Evolutionary conservation across 768 basidiomycete species (phyloP).

Genomic region (Auriculariales sp.): DNA sequence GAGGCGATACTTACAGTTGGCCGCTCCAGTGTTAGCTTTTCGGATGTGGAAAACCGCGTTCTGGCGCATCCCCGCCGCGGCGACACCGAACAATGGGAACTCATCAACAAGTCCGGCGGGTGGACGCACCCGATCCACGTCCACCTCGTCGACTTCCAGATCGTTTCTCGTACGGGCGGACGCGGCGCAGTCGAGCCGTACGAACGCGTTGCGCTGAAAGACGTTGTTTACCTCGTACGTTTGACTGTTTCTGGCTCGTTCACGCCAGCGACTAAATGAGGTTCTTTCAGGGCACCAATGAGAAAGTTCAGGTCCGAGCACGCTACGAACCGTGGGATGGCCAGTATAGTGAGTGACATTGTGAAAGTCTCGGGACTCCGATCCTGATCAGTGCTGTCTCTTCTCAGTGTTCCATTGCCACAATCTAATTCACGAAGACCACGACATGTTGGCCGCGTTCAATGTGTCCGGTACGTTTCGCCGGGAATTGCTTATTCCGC

Average conservation of each 20-base stretch:
- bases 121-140: constrained; percentile 1
- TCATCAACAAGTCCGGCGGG: background rate
- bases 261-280: background rate
- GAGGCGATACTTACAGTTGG: too few species aligned
- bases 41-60: background rate
- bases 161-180: background rate
- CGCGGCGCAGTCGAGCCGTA: background rate
- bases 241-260: background rate
- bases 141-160: constrained; percentile 1
- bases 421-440: background rate
- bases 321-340: background rate
- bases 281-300: background rate
- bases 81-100: background rate
- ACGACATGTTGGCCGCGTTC: background rate
- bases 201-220: background rate
- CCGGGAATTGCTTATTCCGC: background rate
- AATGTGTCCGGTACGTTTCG: background rate
- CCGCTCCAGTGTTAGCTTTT: background rate
- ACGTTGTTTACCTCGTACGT: background rate
- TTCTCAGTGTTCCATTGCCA: background rate
- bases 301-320: background rate
- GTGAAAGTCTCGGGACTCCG: too few species aligned
- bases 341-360: background rate
- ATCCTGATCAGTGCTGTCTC: too few species aligned
- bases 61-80: background rate